Base-by-base conservation (phyloP, 2,329 filamentous ascomycete species). In the Epichloe elymi region DNA sequence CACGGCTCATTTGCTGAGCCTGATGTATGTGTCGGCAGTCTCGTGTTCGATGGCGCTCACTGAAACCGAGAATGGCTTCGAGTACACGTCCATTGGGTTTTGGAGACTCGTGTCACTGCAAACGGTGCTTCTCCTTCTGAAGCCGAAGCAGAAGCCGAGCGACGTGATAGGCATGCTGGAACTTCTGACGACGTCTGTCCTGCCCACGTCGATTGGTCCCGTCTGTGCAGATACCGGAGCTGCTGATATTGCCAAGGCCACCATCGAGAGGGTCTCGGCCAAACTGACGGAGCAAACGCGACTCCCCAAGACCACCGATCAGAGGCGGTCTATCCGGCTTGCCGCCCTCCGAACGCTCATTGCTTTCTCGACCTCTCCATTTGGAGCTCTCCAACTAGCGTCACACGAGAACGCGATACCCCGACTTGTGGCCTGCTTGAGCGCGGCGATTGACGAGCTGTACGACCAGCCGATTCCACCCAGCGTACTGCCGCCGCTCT, bases 331-430 rank as follows among this genome's bases (percentile, higher is more conserved):
- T 15, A 65, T 75, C 55, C 67, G 70, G 52, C 58, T 73, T 65
- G 62, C 74, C 56, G 63, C 75, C 10, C 60, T 84, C 40, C 71
- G 72, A 44, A 74, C 80, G 2, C 67, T 84, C 14, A 70, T 74
- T n/a, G 70, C 75, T 2, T 83, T 89, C 61, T 76, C 79, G 1
- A 69, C 73, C 5, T 78, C 78, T n/a, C 67, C 74, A 0, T 79
- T 85, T 59, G 84, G 84, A 8, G 75, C 78, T 1, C 63, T 72
- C 23, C 78, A 85, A 44, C 74, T 96, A 8, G 85, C 84, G 0
- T 69, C 71, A 5, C 85, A 93, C 63, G 75, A 77, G 3, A 78
- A 76, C 40, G 81, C 82, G 12, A 79, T 95, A 15, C 88, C 86
- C 1, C 79, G 87, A 3, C 70, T 95, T 0, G 82, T 94, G 26